phyloP scores from a whole-genome alignment of 306 rosid genomes.

The Lathyrus oleraceus region DNA sequence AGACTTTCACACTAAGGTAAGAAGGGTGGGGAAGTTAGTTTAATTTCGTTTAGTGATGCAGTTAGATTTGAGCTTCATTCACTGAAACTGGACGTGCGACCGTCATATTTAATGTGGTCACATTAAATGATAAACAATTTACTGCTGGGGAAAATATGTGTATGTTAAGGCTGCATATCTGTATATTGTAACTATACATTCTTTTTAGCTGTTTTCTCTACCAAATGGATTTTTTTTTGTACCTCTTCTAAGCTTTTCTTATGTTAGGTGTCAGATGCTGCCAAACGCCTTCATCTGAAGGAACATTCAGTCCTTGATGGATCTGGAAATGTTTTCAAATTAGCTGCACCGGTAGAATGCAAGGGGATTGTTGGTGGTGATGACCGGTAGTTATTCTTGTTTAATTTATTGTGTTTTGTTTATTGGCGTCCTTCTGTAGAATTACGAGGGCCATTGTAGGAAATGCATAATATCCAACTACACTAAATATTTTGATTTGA shows the following conservation, averaged over 20 bases:
- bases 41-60: conserved; percentile 19
- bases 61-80: conserved; percentile 27
- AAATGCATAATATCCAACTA: conserved; percentile 1
- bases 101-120: conserved; percentile 6
- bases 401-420: not conserved
- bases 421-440: conserved; percentile 9
- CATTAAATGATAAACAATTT: not conserved
- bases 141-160: conserved; percentile 1
- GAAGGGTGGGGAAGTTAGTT: conserved; percentile 27
- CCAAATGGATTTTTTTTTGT: conserved; percentile 23
- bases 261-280: conserved; percentile 84
- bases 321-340: conserved; percentile 80
- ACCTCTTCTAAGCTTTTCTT: conserved; percentile 32
- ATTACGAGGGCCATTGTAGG: not conserved
- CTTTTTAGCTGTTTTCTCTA: conserved; percentile 7
- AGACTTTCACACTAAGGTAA: conserved; percentile 95
- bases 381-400: conserved; percentile 66
- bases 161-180: conserved; percentile 17
- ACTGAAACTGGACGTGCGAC: conserved; percentile 6
- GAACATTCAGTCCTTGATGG: conserved; percentile 90
- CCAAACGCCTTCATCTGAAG: conserved; percentile 87
- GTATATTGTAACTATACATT: conserved; percentile 2
- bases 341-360: conserved; percentile 99
- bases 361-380: conserved; percentile 99
- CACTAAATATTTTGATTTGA: conserved; percentile 3